phyloP scores from a whole-genome alignment of 108 stramenopile species.

The Epithemia pelagica region DNA sequence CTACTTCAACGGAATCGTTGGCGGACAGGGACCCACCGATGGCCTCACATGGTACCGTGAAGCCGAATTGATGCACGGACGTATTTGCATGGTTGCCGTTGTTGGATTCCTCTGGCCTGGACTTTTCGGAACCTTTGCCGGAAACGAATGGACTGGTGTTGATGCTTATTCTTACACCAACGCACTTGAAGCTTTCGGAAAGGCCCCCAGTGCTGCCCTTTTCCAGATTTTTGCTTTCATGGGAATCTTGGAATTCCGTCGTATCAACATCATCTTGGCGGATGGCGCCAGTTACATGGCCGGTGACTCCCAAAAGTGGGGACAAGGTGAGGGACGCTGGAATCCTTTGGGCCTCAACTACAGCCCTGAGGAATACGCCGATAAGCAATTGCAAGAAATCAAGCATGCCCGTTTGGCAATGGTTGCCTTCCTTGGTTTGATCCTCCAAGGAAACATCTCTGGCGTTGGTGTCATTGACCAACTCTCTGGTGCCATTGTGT shows the following conservation, averaged over 20 bases:
- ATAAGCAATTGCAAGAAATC: slow-evolving; percentile 93
- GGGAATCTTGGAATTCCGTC: slow-evolving; percentile 77
- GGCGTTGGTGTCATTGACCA: slow-evolving; percentile 77
- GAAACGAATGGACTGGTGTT: slow-evolving; percentile 85
- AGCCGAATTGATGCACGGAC: slow-evolving; percentile 96
- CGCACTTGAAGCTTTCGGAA: slow-evolving; percentile 81
- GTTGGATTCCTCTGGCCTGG: slow-evolving; percentile 93
- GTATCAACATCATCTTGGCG: slow-evolving; percentile 77
- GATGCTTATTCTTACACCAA: slow-evolving; percentile 91
- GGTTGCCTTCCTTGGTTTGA: slow-evolving; percentile 88
- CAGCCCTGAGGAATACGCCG: slow-evolving; percentile 89
- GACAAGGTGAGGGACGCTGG: slow-evolving; percentile 84
- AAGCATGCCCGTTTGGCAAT: slow-evolving; percentile 98
- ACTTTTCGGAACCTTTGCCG: slow-evolving; percentile 87
- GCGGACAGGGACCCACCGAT: slow-evolving; percentile 37
- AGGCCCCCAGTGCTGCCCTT: slow-evolving; percentile 77
- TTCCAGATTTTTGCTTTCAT: slow-evolving; percentile 84
- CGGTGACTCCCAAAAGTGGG: slow-evolving; percentile 80
- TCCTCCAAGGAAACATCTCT: slow-evolving; percentile 71
- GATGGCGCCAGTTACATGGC: slow-evolving; percentile 63
- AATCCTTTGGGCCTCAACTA: slow-evolving; percentile 95
- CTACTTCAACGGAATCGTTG: slow-evolving; percentile 53
- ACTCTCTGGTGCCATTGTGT: slow-evolving; percentile 73
- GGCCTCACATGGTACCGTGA: slow-evolving; percentile 90
- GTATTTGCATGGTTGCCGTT: slow-evolving; percentile 94